phyloP scores from a whole-genome alignment of 495 filamentous ascomycete genomes.

The Penicillium canescens region DNA sequence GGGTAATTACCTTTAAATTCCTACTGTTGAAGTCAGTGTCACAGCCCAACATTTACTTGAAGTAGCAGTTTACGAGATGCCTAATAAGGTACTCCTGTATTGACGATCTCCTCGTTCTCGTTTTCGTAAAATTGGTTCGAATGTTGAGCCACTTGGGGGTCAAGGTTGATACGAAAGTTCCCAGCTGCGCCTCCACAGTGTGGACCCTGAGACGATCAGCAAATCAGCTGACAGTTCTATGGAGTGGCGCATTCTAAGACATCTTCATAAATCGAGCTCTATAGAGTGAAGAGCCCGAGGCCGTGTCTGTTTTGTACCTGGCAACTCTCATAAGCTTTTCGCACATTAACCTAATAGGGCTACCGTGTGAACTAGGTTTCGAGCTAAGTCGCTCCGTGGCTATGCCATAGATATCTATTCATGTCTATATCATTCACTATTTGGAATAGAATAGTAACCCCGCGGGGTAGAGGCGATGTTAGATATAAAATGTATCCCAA shows the following conservation, averaged over 20 bases:
- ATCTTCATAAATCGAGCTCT: too few species aligned
- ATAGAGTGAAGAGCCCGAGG: background rate
- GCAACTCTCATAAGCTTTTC: background rate
- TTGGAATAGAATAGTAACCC: background rate
- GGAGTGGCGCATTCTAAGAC: too few species aligned
- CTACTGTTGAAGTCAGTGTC: background rate
- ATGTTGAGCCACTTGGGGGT: background rate
- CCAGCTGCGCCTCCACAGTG: slow-evolving; percentile 12
- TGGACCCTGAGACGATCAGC: background rate
- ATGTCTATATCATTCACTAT: background rate
- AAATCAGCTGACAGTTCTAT: background rate
- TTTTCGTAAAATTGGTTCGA: background rate
- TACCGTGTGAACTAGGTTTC: background rate
- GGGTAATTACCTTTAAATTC: background rate
- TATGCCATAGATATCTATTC: background rate
- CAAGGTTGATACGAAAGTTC: background rate
- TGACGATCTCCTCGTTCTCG: background rate
- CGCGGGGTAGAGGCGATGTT: background rate
- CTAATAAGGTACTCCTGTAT: background rate
- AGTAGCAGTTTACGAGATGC: background rate
- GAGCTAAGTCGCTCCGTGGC: background rate
- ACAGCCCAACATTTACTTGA: background rate
- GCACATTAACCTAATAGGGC: background rate
- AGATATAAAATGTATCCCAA: too few species aligned
- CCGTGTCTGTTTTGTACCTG: background rate